phyloP scores from a whole-genome alignment of 352 stramenopile genomes.

The Phytophthora tentaculata region DNA sequence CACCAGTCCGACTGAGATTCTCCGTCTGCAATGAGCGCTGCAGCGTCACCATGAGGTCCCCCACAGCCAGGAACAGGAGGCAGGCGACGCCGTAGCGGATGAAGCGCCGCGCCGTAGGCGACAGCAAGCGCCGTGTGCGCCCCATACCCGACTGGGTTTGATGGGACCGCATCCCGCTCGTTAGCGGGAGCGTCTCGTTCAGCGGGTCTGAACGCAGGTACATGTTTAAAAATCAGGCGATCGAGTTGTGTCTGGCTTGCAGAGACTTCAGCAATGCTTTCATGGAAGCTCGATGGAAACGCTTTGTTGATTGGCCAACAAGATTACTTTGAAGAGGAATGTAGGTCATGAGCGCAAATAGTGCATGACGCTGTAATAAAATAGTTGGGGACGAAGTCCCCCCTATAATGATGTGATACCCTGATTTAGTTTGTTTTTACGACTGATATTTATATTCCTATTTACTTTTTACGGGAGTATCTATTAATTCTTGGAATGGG shows the following conservation, averaged over 20 bases:
- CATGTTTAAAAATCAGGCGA: slow-evolving; percentile 9
- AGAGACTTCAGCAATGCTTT: neutral
- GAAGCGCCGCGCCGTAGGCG: slow-evolving; percentile 24
- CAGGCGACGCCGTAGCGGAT: slow-evolving; percentile 33
- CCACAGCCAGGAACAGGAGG: slow-evolving; percentile 36
- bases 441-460: too few relatives aligned
- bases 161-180: slow-evolving; percentile 28
- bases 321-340: neutral
- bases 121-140: slow-evolving; percentile 31
- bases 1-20: slow-evolving; percentile 27
- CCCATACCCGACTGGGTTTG: slow-evolving; percentile 22
- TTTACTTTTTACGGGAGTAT: too few relatives aligned
- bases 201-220: slow-evolving; percentile 28
- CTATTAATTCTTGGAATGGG: too few relatives aligned
- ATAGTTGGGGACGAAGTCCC: too few relatives aligned
- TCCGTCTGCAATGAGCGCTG: slow-evolving; percentile 37
- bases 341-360: neutral
- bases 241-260: neutral
- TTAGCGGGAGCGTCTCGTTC: slow-evolving; percentile 46
- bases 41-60: slow-evolving; percentile 43
- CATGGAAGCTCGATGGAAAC: neutral
- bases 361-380: neutral
- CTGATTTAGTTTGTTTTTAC: too few relatives aligned
- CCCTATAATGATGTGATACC: too few relatives aligned
- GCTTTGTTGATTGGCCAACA: neutral